These are phyloP conservation scores for Dovyalis caffra DNA, from an alignment of 345 rosid species.

Conservation along the genomic window DNA sequence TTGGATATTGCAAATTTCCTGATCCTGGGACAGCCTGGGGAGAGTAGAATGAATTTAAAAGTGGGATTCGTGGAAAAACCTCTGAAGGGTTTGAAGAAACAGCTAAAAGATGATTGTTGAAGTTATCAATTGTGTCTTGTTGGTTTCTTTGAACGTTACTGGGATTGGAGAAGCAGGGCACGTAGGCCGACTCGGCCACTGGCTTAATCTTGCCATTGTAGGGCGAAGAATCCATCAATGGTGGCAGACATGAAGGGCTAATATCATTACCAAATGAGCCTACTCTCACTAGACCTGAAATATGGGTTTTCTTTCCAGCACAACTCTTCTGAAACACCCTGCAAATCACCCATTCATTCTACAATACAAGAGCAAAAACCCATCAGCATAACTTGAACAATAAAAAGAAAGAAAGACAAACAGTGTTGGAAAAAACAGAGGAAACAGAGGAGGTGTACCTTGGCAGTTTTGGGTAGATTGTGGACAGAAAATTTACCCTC, in stretches of 20 bases:
- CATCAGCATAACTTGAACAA: not conserved
- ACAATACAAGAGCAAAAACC: constrained; percentile 11
- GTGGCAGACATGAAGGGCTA: constrained; percentile 49
- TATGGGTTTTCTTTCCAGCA: constrained; percentile 70
- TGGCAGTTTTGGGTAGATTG: constrained; percentile 75
- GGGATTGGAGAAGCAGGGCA: constrained; percentile 83
- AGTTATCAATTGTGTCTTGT: constrained; percentile 31
- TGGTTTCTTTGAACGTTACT: constrained; percentile 35
- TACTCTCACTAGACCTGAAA: constrained; percentile 41
- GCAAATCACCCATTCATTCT: constrained; percentile 96
- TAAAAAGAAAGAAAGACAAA: not conserved
- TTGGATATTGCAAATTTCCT: constrained; percentile 28
- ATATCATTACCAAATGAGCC: constrained; percentile 45
- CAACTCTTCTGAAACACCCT: constrained; percentile 75
- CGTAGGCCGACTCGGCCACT: constrained; percentile 41
- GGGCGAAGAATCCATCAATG: constrained; percentile 60
- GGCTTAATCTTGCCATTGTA: constrained; percentile 26
- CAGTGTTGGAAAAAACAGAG: constrained; percentile 21
- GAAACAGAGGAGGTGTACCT: constrained; percentile 35
- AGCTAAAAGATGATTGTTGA: constrained; percentile 36
- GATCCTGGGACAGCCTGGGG: constrained; percentile 29
- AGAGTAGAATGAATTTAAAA: constrained; percentile 35
- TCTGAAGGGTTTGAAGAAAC: constrained; percentile 18
- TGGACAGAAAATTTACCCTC: constrained; percentile 72
- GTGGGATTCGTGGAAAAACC: constrained; percentile 33